phyloP scores from a whole-genome alignment of 1,284 basidiomycete species.

The Trichosporon sp. region DNA sequence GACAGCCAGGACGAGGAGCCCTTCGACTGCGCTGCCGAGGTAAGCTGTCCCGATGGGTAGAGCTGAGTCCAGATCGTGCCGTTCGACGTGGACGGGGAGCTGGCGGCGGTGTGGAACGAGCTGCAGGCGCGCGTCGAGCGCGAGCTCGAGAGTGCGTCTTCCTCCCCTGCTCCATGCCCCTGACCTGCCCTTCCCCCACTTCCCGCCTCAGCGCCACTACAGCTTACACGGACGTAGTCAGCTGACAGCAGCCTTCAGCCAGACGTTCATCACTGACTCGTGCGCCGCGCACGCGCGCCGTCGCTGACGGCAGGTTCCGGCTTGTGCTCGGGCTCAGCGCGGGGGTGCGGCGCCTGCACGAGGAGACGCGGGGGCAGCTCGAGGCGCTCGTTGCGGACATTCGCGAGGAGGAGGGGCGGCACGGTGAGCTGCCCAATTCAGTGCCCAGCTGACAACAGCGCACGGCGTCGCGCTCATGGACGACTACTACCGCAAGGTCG shows the following conservation, averaged over 20 bases:
- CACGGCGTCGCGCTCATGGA: conserved; percentile 2
- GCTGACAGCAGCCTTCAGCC: background rate
- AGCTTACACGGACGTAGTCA: too few relatives aligned
- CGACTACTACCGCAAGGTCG: background rate
- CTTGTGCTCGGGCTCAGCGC: background rate
- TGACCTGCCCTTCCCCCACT: too few relatives aligned
- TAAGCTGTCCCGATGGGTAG: background rate
- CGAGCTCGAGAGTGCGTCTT: background rate
- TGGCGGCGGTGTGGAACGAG: conserved; percentile 1
- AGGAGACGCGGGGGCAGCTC: background rate
- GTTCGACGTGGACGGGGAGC: background rate
- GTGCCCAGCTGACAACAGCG: background rate
- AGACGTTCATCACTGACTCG: background rate
- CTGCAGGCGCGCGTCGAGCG: background rate
- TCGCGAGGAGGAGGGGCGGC: conserved; percentile 1
- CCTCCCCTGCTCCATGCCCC: background rate
- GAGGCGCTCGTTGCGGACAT: background rate
- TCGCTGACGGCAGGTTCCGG: background rate
- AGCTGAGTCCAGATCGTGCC: background rate
- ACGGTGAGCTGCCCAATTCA: background rate
- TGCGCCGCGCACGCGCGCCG: background rate
- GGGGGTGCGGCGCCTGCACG: background rate
- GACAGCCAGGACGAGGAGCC: background rate
- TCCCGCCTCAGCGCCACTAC: too few relatives aligned
- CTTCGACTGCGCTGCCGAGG: background rate